A percentile compares a stretch with the other conserved stretches of the same genome.
Conservation (phyloP, 495 filamentous ascomycete species). For the Penicillium maclennaniae region DNA sequence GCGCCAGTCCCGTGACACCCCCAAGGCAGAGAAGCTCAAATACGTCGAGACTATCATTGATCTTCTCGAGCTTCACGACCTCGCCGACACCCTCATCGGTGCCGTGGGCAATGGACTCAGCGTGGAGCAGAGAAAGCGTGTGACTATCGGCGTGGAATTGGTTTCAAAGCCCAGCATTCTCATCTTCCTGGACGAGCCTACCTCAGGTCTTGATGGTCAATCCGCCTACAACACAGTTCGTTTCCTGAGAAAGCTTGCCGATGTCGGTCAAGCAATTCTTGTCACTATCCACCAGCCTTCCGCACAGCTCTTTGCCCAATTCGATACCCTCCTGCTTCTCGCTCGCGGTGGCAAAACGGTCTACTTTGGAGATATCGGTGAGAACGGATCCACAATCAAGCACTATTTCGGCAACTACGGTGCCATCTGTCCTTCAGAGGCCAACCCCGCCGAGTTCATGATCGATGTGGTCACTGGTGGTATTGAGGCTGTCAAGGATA, state of each 20-base stretch:
- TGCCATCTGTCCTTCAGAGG: conserved; percentile 64
- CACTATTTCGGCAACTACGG: conserved; percentile 77
- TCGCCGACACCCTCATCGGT: conserved; percentile 54
- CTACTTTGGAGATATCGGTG: conserved; percentile 66
- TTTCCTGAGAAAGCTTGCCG: conserved; percentile 62
- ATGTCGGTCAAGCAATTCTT: conserved; percentile 64
- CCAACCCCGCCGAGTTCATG: conserved; percentile 91
- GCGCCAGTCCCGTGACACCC: conserved; percentile 49
- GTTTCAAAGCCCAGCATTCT: conserved; percentile 63
- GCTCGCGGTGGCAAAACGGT: conserved; percentile 65
- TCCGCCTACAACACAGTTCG: conserved; percentile 62
- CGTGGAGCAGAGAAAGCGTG: conserved; percentile 59
- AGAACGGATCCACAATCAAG: conserved; percentile 48
- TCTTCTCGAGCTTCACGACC: conserved; percentile 54
- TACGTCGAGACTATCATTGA: conserved; percentile 58
- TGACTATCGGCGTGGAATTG: conserved; percentile 68
- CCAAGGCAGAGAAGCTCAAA: conserved; percentile 53
- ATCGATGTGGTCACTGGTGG: conserved; percentile 66
- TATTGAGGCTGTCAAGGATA: conserved; percentile 25
- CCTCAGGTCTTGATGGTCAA: conserved; percentile 63
- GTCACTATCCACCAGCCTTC: conserved; percentile 80
- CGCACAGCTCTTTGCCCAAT: conserved; percentile 66
- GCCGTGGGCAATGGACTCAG: conserved; percentile 49
- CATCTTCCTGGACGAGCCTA: conserved; percentile 77
- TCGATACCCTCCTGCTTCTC: conserved; percentile 67